Percentiles rank a stretch among this genome's conserved stretches.
Conservation (phyloP, 495 filamentous ascomycete genomes). For the Extremus antarcticus region DNA sequence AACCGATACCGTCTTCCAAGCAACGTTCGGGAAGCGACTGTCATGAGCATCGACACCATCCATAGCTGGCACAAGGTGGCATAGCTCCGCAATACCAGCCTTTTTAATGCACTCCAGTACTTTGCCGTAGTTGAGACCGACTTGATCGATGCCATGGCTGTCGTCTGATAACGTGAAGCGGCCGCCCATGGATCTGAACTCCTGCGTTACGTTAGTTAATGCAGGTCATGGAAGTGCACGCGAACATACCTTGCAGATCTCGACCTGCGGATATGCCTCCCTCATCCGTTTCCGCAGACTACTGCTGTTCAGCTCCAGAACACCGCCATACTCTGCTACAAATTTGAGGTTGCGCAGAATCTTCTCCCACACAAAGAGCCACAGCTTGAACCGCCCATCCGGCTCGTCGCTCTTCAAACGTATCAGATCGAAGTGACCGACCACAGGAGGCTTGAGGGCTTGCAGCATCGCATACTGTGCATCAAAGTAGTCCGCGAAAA, state of each 20-base stretch:
- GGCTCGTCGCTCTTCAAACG: conserved; percentile 63
- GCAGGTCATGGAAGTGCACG: not conserved
- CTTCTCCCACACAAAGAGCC: conserved; percentile 56
- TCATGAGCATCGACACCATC: conserved; percentile 3
- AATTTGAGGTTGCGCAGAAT: conserved; percentile 62
- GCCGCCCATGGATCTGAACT: conserved; percentile 55
- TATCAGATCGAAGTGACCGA: conserved; percentile 92
- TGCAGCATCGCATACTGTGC: conserved; percentile 70
- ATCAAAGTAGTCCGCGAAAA: conserved; percentile 80
- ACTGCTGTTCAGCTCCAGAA: conserved; percentile 80
- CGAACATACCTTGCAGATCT: conserved; percentile 61
- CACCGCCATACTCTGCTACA: conserved; percentile 60
- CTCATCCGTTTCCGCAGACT: conserved; percentile 78
- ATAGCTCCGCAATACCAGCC: conserved; percentile 35
- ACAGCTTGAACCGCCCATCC: conserved; percentile 43
- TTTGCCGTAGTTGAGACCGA: conserved; percentile 55
- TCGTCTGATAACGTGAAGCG: conserved; percentile 83
- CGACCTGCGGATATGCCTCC: conserved; percentile 75
- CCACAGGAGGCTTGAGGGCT: conserved; percentile 61
- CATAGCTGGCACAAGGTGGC: conserved; percentile 15
- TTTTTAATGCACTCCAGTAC: conserved; percentile 48
- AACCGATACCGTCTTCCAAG: conserved; percentile 5
- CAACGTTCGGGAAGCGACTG: conserved; percentile 19
- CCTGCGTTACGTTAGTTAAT: conserved; percentile 29
- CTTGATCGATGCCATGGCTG: conserved; percentile 72